Conservation (phyloP, 2,329 filamentous ascomycete species). For the Cytospora piceicola region DNA sequence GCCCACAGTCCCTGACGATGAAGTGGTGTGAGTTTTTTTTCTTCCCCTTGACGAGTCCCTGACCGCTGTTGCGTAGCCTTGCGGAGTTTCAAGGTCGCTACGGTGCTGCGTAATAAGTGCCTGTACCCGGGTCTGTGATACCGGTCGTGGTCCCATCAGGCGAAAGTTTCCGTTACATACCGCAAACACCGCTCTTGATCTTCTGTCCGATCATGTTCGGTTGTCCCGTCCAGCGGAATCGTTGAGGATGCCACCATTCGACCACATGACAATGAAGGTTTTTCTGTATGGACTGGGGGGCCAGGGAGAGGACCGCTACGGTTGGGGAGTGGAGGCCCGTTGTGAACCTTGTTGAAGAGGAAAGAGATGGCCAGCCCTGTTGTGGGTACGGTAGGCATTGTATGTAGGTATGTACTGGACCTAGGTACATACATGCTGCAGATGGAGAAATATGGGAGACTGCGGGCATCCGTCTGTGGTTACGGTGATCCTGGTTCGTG, state of each 20-base stretch:
- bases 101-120: slow-evolving; percentile 20
- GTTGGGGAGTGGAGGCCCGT: background rate
- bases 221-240: background rate
- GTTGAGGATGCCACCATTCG: background rate
- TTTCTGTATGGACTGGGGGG: background rate
- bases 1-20: slow-evolving; percentile 15
- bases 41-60: slow-evolving; percentile 7
- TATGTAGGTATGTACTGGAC: no score
- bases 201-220: slow-evolving; percentile 5
- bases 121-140: slow-evolving; percentile 29
- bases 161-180: slow-evolving; percentile 28
- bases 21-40: no score
- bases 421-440: background rate
- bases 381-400: no score
- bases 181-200: slow-evolving; percentile 22
- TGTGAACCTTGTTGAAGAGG: background rate
- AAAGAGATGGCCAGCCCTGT: no score
- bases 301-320: background rate
- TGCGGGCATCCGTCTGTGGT: background rate
- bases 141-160: slow-evolving; percentile 14
- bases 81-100: slow-evolving; percentile 30
- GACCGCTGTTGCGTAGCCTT: slow-evolving; percentile 28
- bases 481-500: background rate
- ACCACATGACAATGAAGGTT: background rate
- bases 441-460: background rate